Percentiles rank a stretch among this genome's conserved stretches.
Conservation (phyloP, 306 rosid genomes). For the Phaseolus lunatus region DNA sequence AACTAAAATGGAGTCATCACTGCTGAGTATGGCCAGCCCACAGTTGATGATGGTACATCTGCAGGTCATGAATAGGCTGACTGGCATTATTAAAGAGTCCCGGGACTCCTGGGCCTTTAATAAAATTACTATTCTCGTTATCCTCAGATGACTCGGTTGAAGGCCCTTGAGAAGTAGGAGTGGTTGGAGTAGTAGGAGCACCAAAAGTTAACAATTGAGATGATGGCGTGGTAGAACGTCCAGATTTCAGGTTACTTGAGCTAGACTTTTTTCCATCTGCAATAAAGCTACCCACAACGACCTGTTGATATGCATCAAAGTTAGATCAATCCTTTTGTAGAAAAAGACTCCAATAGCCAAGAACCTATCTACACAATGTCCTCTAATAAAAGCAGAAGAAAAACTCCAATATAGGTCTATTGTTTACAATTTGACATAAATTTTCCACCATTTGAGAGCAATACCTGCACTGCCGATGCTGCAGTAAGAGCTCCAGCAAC, state of each 20-base stretch:
- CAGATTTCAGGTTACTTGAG: constrained; percentile 58
- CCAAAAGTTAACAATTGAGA: constrained; percentile 69
- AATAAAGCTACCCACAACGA: constrained; percentile 74
- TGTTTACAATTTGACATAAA: constrained; percentile 12
- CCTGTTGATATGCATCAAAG: constrained; percentile 53
- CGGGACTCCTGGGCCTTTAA: constrained; percentile 45
- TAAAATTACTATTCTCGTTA: constrained; percentile 62
- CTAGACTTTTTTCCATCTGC: constrained; percentile 60
- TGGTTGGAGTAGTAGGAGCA: constrained; percentile 56
- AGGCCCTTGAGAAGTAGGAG: constrained; percentile 68
- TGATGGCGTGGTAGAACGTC: constrained; percentile 51
- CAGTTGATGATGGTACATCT: constrained; percentile 59
- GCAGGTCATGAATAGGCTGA: constrained; percentile 63
- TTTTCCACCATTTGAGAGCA: constrained; percentile 30
- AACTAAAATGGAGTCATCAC: constrained; percentile 50
- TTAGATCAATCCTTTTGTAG: constrained; percentile 12
- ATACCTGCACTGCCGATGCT: constrained; percentile 77
- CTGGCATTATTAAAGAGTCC: constrained; percentile 54
- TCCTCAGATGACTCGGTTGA: constrained; percentile 79
- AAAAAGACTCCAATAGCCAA: constrained; percentile 5
- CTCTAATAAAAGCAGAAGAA: not conserved
- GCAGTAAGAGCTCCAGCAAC: constrained; percentile 79
- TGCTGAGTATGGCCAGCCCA: constrained; percentile 77
- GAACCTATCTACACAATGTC: not conserved
- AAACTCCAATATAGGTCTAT: constrained; percentile 18